Conservation (phyloP, 2,329 filamentous ascomycete species). For the Nemania sp. region DNA sequence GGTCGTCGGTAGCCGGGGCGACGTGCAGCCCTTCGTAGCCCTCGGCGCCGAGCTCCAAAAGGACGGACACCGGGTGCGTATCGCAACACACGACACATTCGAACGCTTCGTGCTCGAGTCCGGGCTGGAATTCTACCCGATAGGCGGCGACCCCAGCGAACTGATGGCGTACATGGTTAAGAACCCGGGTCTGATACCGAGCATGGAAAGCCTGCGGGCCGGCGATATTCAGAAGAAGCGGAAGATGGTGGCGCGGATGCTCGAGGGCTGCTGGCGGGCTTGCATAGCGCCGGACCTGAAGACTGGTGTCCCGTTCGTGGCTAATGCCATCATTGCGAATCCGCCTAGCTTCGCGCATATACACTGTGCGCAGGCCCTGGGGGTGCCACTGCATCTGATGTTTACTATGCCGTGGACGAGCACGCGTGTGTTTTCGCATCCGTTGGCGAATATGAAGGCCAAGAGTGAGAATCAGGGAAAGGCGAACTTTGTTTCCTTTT, state of each 20-base stretch:
- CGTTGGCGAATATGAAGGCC: conserved; percentile 79
- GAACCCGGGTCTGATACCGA: conserved; percentile 82
- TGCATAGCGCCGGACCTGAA: conserved; percentile 75
- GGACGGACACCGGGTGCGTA: conserved; percentile 22
- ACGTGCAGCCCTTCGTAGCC: conserved; percentile 83
- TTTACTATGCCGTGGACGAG: conserved; percentile 89
- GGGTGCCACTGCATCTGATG: conserved; percentile 84
- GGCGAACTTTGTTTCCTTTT: conserved; percentile 84
- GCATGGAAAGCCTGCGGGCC: conserved; percentile 75
- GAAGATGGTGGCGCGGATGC: conserved; percentile 82
- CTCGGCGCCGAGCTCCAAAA: conserved; percentile 74
- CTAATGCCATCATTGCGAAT: conserved; percentile 87
- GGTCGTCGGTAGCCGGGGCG: conserved; percentile 83
- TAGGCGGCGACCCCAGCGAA: conserved; percentile 82
- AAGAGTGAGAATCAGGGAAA: conserved; percentile 78
- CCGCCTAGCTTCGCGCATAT: conserved; percentile 83
- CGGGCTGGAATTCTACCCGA: conserved; percentile 82
- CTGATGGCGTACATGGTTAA: conserved; percentile 92
- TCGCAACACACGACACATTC: conserved; percentile 77
- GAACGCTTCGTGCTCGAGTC: conserved; percentile 80
- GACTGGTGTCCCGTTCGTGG: conserved; percentile 66
- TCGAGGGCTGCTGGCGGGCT: conserved; percentile 83
- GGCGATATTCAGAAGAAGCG: conserved; percentile 78
- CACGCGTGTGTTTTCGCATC: conserved; percentile 81
- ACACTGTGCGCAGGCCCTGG: conserved; percentile 82